A percentile compares a stretch with the other conserved stretches of the same genome.
Conservation (phyloP, 345 rosid genomes). For the Streptanthus diversifolius region DNA sequence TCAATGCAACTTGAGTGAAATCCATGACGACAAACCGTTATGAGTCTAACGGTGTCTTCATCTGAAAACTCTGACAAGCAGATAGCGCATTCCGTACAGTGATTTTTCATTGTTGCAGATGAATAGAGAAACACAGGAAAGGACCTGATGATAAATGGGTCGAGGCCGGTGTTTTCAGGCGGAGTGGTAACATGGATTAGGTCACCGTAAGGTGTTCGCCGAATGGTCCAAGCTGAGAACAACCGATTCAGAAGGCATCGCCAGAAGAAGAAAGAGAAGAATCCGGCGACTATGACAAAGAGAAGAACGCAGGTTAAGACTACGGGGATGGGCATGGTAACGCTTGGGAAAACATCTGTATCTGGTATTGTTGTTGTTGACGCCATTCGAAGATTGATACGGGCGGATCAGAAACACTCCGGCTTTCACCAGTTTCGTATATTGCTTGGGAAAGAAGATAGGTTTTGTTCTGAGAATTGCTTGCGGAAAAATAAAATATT, state of each 20-base stretch:
- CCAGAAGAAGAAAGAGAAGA: conserved; percentile 57
- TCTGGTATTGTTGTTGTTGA: conserved; percentile 17
- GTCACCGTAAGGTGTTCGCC: conserved; percentile 41
- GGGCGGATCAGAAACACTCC: conserved; percentile 2
- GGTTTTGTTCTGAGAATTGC: conserved; percentile 6
- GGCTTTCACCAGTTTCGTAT: not conserved
- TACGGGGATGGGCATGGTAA: conserved; percentile 47
- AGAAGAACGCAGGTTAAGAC: conserved; percentile 50
- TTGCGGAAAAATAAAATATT: not conserved
- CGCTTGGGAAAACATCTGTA: not conserved
- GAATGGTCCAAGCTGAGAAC: conserved; percentile 37
- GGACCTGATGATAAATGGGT: conserved; percentile 45
- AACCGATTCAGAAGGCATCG: conserved; percentile 54
- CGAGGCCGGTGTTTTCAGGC: conserved; percentile 45
- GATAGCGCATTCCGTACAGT: conserved; percentile 70
- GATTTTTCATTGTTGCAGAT: conserved; percentile 38
- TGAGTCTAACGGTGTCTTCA: conserved; percentile 60
- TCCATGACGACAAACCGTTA: conserved; percentile 70
- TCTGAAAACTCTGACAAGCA: conserved; percentile 72
- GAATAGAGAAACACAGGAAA: conserved; percentile 62
- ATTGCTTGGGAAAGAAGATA: conserved; percentile 19
- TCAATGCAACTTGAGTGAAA: conserved; percentile 83
- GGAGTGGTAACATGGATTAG: conserved; percentile 9
- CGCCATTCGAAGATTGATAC: conserved; percentile 19
- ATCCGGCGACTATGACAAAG: conserved; percentile 50